Base-by-base conservation (phyloP, 179 eudicot species). In the Heliamphora pulchella region DNA sequence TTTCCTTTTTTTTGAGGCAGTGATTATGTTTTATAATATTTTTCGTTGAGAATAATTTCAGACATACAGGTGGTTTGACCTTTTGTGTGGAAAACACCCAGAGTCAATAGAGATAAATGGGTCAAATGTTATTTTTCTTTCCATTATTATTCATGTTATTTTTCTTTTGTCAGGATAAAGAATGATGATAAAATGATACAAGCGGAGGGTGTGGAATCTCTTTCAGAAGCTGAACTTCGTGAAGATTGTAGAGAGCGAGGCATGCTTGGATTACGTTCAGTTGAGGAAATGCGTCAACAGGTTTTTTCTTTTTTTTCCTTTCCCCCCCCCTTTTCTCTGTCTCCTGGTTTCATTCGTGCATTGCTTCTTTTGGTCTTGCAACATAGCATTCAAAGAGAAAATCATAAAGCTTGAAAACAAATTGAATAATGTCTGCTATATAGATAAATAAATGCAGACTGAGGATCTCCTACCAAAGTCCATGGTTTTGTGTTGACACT, bases 221-320 rank as follows among this genome's bases (percentile, higher is more conserved):
- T 94, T 80, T 91, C 97, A 31, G 98, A 94, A 86, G 96, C 84
- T 75, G 98, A 94, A 86, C 98, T 94, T 76, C 96, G 96, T 63
- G 89, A 91, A 87, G 94, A 88, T 79, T 94, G 98, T 83, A 87
- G 97, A 81, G 97, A 94, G 67, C 86, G 96, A 78, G 97, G 98
- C 86, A 87, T 92, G 91, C 93, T 94, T 79, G 97, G 97, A 82
- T 83, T 91, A 81, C 90, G 84, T 78, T 89, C 98, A 48, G 94
- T 88, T 74, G 92, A 94, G 71, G 98, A 93, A 91, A 93, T 93
- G 98, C 89, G 92, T 71, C 92, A 91, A 79, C 97, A 90, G 93
- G 98, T 94, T 58, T 39, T 43, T 20, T 65, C 51, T 15, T 17
- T 69, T 66, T 44, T 20, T 74, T 10, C 11, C 54, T 47, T 64